Conservation (phyloP, 371 early-diverging fungal genomes). For the Mucor mucedo region DNA sequence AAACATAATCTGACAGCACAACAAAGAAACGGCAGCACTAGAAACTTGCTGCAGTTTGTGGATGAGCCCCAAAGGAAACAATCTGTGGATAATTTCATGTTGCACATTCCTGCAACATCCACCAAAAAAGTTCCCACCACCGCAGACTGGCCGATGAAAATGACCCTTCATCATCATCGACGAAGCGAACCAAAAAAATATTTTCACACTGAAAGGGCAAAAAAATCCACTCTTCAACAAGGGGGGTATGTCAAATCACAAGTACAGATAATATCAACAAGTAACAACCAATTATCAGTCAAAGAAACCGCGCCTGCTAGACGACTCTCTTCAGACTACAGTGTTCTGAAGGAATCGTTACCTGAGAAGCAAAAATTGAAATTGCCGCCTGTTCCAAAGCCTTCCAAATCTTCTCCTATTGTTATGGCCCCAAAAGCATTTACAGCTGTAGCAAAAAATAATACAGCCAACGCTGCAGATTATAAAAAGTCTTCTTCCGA, state of each 20-base stretch:
- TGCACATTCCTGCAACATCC: neutral
- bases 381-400: conserved; percentile 14
- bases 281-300: neutral
- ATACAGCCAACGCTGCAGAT: neutral
- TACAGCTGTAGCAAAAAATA: neutral
- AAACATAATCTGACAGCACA: conserved; percentile 3
- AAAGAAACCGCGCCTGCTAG: conserved; percentile 3
- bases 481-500: conserved; percentile 4
- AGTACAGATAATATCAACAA: conserved; percentile 17
- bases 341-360: neutral
- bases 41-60: neutral
- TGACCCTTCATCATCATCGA: neutral
- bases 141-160: neutral
- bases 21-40: conserved; percentile 8
- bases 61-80: neutral
- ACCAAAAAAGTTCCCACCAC: neutral
- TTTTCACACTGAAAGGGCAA: neutral
- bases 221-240: neutral
- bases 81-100: neutral
- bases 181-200: neutral
- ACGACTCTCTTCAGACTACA: conserved; percentile 9
- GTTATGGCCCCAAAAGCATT: conserved; percentile 5
- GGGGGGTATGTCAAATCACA: conserved; percentile 24
- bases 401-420: conserved; percentile 24
- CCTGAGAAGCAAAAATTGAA: neutral